Base-by-base conservation (phyloP, 1,284 basidiomycete species). In the Sphagnurus paluster region DNA sequence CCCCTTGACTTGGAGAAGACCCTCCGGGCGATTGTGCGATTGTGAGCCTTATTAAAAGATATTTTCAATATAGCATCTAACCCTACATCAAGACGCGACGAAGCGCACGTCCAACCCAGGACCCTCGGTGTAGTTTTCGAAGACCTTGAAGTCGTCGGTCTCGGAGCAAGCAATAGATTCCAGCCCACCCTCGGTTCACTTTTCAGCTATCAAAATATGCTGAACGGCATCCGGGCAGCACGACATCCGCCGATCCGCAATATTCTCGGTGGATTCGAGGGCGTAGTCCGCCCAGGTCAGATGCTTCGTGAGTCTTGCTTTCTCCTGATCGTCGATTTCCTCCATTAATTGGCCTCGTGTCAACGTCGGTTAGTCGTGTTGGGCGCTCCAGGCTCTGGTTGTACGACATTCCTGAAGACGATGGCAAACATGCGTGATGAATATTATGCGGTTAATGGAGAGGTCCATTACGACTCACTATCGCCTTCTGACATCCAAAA, bases 401-500 rank as follows among this genome's bases (percentile, higher is more conserved):
- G 81, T 57, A 74, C 70, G 6, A 80, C 80, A 0, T 67, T 84
- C 44, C 69, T 84, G 37, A 81, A 82, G 60, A 76, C 74, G 1
- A 63, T 83, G n/a, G 70, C 79, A 14, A 82, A 82, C 57, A 69
- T 77, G 33, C 69, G 71, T 8, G 61, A 67, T 7, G 79, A 79
- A 45, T 83, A 74, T 67, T 69, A 82, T 52, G 54, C 69, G 11
- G 70, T 87, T 11, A 55, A 74, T 4, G 87, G 86, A 17, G 68
- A 78, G 0, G 69, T 84, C 2, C 66, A 74, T 46, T 90, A 87
- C 65, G 84, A 84, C 55, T 76, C 81, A 0, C 71, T 87, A 44
- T 60, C 74, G 1, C 70, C 81, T 0, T 54, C 67, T 1, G 68
- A 79, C 17, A 63, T 84, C 35, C 54, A 59, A 23, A 67, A 71